Conservation (phyloP, 805 yeast genomes). For the Candida piceae region DNA sequence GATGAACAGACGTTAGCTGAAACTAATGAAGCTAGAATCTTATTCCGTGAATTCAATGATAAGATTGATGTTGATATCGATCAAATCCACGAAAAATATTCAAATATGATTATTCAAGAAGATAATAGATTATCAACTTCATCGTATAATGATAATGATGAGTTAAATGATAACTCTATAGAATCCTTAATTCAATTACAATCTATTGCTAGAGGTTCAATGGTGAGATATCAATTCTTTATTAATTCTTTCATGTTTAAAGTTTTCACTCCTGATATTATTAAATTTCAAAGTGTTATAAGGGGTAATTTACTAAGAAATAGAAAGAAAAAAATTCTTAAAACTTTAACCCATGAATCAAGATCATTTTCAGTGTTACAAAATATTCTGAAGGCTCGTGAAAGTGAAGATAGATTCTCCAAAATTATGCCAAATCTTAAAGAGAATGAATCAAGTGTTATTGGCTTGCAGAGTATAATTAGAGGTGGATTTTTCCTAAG, state of each 20-base stretch:
- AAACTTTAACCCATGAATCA: constrained; percentile 14
- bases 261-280: constrained; percentile 48
- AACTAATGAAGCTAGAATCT: constrained; percentile 20
- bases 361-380: constrained; percentile 36
- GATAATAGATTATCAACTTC: constrained; percentile 12
- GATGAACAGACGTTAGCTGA: constrained; percentile 5
- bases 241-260: constrained; percentile 58
- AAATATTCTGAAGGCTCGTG: constrained; percentile 31
- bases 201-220: constrained; percentile 65
- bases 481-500: constrained; percentile 28
- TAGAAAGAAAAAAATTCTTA: constrained; percentile 18
- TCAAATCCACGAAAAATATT: constrained; percentile 27
- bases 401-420: constrained; percentile 16
- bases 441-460: constrained; percentile 18
- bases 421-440: constrained; percentile 13
- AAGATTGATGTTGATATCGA: constrained; percentile 21
- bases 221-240: constrained; percentile 57
- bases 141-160: background rate
- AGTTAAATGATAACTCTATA: constrained; percentile 2
- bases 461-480: constrained; percentile 31
- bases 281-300: constrained; percentile 42
- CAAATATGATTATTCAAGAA: constrained; percentile 18
- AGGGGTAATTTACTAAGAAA: constrained; percentile 42
- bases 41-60: constrained; percentile 16
- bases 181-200: constrained; percentile 42